phyloP scores from a whole-genome alignment of 73 alveolate genomes.

The Paramecium tetraurelia region DNA sequence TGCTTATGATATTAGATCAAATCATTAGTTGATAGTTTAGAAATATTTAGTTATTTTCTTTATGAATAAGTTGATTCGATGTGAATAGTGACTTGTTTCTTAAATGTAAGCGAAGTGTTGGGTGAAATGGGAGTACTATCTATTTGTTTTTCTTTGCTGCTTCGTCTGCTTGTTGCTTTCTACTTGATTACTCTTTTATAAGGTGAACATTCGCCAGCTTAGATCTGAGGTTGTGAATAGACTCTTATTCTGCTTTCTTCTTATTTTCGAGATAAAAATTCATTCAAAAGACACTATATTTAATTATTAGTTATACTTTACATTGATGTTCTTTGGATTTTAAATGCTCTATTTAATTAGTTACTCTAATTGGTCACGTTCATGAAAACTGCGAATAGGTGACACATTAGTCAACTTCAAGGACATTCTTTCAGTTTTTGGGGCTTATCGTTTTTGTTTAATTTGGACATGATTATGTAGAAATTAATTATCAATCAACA shows the following conservation, averaged over 20 bases:
- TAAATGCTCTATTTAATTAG: neutral
- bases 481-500: neutral
- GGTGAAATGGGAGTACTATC: neutral
- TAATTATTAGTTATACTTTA: neutral
- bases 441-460: neutral
- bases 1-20: neutral
- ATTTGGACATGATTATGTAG: neutral
- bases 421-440: neutral
- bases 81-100: neutral
- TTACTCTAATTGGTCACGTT: neutral
- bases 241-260: constrained; percentile 19
- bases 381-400: neutral
- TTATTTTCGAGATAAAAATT: neutral
- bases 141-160: neutral
- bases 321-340: constrained; percentile 7
- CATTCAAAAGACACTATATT: neutral
- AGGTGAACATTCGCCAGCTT: neutral
- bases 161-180: neutral
- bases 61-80: neutral
- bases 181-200: neutral
- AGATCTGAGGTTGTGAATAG: neutral
- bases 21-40: constrained; percentile 4
- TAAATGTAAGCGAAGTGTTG: neutral
- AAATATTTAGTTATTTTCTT: neutral
- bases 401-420: neutral